A percentile compares a stretch with the other conserved stretches of the same genome.
Evolutionary conservation across 768 basidiomycete species (phyloP).

Genomic region (Pholiota molesta): DNA sequence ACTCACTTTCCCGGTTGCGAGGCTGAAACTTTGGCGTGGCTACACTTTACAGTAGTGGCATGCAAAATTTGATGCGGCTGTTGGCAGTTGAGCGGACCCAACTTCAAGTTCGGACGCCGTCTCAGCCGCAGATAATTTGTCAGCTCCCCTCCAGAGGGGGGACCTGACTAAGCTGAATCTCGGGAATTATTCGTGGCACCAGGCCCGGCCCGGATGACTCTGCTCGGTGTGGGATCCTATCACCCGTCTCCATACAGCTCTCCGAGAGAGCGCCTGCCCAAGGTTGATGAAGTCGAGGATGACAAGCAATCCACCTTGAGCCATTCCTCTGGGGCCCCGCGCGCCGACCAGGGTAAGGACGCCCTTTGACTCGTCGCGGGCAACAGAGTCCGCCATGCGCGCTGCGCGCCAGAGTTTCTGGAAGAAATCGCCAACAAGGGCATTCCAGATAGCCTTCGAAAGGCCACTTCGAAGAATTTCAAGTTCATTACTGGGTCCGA

Average conservation of each 20-base stretch:
- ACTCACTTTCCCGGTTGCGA: too few species aligned
- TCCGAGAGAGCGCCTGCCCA: slow-evolving; percentile 22
- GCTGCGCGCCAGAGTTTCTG: slow-evolving; percentile 49
- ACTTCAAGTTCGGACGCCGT: too few species aligned
- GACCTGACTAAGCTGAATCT: too few species aligned
- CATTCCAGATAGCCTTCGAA: slow-evolving; percentile 30
- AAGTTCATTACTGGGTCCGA: slow-evolving; percentile 46
- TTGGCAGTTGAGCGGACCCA: too few species aligned
- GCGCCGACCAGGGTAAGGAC: slow-evolving; percentile 28
- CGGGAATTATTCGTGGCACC: too few species aligned
- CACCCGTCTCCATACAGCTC: slow-evolving; percentile 25
- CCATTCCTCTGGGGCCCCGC: slow-evolving; percentile 26
- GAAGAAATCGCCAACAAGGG: slow-evolving; percentile 40
- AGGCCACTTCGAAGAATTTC: slow-evolving; percentile 35
- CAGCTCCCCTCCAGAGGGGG: too few species aligned
- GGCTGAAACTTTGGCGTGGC: too few species aligned
- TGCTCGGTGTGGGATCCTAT: slow-evolving; percentile 15
- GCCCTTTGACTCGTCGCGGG: slow-evolving; percentile 36
- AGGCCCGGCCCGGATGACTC: too few species aligned
- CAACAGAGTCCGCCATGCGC: slow-evolving; percentile 41
- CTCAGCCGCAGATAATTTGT: too few species aligned
- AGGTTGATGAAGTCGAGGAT: slow-evolving; percentile 25
- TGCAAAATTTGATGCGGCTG: too few species aligned
- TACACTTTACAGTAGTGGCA: too few species aligned
- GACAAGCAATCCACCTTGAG: slow-evolving; percentile 29